Evolutionary conservation across 257 asterid genomes (phyloP), one percentile per base, ranked within the genome.

Genomic region (Nicotiana otophora): DNA sequence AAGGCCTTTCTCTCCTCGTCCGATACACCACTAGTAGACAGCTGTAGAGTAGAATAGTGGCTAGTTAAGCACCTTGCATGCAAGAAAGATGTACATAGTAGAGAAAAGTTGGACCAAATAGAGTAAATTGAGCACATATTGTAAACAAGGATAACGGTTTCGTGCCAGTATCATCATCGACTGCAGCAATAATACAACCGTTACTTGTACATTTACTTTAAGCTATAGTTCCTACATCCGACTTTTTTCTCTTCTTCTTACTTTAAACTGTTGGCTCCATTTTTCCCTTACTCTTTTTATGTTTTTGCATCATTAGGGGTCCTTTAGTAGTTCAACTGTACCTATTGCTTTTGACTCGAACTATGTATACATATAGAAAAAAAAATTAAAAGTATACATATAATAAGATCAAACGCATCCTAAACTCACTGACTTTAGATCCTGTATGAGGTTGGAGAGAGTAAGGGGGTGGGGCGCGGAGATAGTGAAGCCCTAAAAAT

Each of bases 1-100:
- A 97, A 91, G 5, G 78, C 89, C 87, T 93, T 96, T 82, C 98
- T 90, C 90, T 93, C 91, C 61, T 89, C 91, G 5, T 96, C 91
- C 0, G 98, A 83, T 19, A 89, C 61, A 79, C 94, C 97, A 80
- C 91, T 78, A 14, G 92, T 64, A 36, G 92, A 89, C 67, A 96
- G 92, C 99, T 96, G 86, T 42, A 53, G 11, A 74, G 46, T 30
- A 39, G 16, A 78, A 79, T 82, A 36, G 58, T 7, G 17, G 9
- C 63, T 16, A 51, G 80, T 75, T 74, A 48, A 74, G 62, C 15
- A 48, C 15, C 39, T 48, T 7, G 20, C 20, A 72, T 2, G 60
- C 60, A 70, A 14, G 55, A 39, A 39, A 19, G 10, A 72, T 3
- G 0, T 12, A 72, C 61, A 23, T n/a, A 46, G 61, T 11, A 11